Base-by-base conservation (phyloP, 208 protist genomes). In the Trypanosomatidae sp. region DNA sequence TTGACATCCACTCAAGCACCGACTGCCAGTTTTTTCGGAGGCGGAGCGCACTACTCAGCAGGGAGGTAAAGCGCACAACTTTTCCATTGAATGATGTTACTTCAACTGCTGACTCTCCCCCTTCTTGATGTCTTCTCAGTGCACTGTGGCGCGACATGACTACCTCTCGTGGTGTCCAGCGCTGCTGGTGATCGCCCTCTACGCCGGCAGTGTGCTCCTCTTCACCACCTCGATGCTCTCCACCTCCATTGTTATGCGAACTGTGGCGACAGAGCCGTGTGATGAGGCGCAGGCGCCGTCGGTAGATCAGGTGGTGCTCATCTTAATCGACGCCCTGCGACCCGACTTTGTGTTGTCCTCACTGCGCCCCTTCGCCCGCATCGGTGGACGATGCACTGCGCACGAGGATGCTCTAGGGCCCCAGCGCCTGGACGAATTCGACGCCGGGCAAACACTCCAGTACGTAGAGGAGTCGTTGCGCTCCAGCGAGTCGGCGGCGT, bases 291-390 rank as follows among this genome's bases (percentile, higher is more conserved):
- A 12, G 25, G 58, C 82, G 46, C 70, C 66, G 8, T 74, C 76
- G 4, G 88, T 92, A 39, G 90, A 91, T 67, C 90, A 95, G 71
- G 84, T 95, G 12, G 81, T 95, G 28, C 41, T 95, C 3, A 46
- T 95, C 46, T 50, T 95, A 5, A 79, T 93, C 41, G 90, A 95
- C 44, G 90, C 90, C 4, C 64, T 95, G 76, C 76, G 88, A 15
- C 87, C 90, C 10, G 90, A 95, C 76, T 92, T 92, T 77, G 82
- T 81, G 25, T 81, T 92, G 1, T 65, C 77, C 1, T 6, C 30
- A 3, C 72, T 92, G 59, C 67, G 79, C 2, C 69, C 68, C 33
- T 84, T 86, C 39, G 81, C 81, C 5, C 70, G 76, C 22, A 68
- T 76, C 52, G 85, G 78, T 3, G 83, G 80, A 10, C 71, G 74